Conservation (phyloP, 441 rosid genomes). For the Euphorbia celastroides region DNA sequence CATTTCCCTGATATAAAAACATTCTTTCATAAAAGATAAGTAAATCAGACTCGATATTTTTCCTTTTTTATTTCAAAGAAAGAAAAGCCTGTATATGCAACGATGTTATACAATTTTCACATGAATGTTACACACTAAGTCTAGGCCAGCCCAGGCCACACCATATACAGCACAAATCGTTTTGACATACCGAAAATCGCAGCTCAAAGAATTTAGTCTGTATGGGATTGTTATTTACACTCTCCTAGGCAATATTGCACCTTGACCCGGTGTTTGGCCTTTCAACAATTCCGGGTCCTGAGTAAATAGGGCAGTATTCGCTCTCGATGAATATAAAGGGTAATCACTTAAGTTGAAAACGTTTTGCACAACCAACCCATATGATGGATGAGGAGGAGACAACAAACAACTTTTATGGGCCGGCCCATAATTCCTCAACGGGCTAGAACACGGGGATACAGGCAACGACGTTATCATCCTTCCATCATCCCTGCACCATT, state of each 20-base stretch:
- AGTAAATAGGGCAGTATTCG: slow-evolving; percentile 30
- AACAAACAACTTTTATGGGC: slow-evolving; percentile 61
- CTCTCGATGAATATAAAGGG: slow-evolving; percentile 43
- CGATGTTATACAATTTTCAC: slow-evolving; percentile 1
- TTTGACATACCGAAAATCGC: neutral
- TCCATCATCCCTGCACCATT: slow-evolving; percentile 49
- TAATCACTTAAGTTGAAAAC: slow-evolving; percentile 50
- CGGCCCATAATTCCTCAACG: slow-evolving; percentile 56
- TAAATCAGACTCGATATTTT: neutral
- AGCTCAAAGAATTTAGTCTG: too few relatives aligned
- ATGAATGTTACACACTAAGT: neutral
- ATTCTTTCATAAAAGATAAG: neutral
- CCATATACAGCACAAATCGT: neutral
- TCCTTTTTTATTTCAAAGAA: neutral
- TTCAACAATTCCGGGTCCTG: slow-evolving; percentile 49
- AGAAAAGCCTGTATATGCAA: neutral
- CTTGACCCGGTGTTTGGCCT: slow-evolving; percentile 40
- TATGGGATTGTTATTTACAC: slow-evolving; percentile 34
- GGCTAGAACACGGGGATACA: slow-evolving; percentile 90
- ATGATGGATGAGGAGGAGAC: slow-evolving; percentile 77
- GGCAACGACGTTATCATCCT: slow-evolving; percentile 76
- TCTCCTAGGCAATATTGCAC: slow-evolving; percentile 44
- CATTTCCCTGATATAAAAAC: too few relatives aligned
- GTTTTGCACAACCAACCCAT: slow-evolving; percentile 40
- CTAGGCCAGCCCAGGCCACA: neutral